Evolutionary conservation across 257 asterid genomes (phyloP).

Genomic region (Solanum piurae): DNA sequence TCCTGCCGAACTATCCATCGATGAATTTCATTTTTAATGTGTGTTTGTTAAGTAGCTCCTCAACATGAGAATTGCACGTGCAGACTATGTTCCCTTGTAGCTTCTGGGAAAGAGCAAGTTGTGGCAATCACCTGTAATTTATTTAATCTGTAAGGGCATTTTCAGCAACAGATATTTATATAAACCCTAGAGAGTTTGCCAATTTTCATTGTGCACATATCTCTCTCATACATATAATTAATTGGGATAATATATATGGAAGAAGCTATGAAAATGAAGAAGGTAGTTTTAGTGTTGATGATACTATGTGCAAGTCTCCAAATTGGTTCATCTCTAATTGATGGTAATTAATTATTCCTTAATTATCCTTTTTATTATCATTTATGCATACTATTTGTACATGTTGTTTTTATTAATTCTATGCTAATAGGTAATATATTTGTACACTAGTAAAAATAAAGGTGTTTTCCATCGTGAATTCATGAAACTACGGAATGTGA

Average conservation of each 20-base stretch:
- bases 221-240: not conserved
- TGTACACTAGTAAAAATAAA: no score
- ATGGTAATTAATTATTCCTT: not conserved
- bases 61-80: not conserved
- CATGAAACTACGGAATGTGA: no score
- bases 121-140: not conserved
- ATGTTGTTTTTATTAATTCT: not conserved
- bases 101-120: not conserved
- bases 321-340: constrained; percentile 2
- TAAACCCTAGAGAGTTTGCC: not conserved
- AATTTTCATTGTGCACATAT: not conserved
- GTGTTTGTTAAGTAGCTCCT: not conserved
- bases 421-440: not conserved
- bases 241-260: not conserved
- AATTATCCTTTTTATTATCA: not conserved
- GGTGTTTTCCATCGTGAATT: not conserved
- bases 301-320: constrained; percentile 1
- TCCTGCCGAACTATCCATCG: fast-evolving
- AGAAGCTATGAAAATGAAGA: constrained; percentile 1
- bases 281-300: not conserved
- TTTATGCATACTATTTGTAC: not conserved
- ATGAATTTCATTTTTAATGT: not conserved
- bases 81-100: not conserved
- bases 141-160: not conserved
- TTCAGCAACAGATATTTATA: not conserved